Conservation (phyloP, 148 eudicot species). For the Diospyros kaki region DNA sequence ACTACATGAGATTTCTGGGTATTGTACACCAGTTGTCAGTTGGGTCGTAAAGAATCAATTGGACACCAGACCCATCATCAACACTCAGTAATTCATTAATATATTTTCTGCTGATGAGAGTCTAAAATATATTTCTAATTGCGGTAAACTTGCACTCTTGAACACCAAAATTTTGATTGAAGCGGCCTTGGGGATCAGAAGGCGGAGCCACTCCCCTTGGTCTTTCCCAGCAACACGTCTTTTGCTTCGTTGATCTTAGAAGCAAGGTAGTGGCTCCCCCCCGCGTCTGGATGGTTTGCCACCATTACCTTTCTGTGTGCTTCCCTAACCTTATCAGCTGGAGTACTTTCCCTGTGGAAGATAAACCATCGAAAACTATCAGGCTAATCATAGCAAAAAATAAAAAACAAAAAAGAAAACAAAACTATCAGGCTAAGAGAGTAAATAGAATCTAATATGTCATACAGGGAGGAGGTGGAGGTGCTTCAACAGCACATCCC, state of each 20-base stretch:
- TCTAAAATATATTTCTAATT: neutral
- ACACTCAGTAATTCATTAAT: neutral
- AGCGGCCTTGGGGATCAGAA: slow-evolving; percentile 8
- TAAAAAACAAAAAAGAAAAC: no score
- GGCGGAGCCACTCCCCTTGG: slow-evolving; percentile 34
- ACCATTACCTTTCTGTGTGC: slow-evolving; percentile 52
- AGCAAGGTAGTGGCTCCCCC: slow-evolving; percentile 57
- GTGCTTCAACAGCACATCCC: neutral
- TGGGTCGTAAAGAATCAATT: slow-evolving; percentile 1
- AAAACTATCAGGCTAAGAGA: neutral
- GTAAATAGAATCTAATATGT: neutral
- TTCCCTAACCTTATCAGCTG: slow-evolving; percentile 38
- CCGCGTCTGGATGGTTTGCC: slow-evolving; percentile 55
- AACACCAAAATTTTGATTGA: neutral
- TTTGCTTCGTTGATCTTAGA: slow-evolving; percentile 54
- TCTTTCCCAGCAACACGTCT: slow-evolving; percentile 39
- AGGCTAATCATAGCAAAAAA: no score
- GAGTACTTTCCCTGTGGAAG: slow-evolving; percentile 38
- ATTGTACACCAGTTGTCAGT: slow-evolving; percentile 12
- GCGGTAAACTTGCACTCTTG: neutral
- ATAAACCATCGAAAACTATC: neutral
- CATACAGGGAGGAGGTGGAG: neutral
- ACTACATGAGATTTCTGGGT: neutral
- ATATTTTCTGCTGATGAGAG: neutral
- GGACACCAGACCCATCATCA: slow-evolving; percentile 11